Evolutionary conservation across 768 basidiomycete species (phyloP).

Genomic region (Hortiboletus campestris): DNA sequence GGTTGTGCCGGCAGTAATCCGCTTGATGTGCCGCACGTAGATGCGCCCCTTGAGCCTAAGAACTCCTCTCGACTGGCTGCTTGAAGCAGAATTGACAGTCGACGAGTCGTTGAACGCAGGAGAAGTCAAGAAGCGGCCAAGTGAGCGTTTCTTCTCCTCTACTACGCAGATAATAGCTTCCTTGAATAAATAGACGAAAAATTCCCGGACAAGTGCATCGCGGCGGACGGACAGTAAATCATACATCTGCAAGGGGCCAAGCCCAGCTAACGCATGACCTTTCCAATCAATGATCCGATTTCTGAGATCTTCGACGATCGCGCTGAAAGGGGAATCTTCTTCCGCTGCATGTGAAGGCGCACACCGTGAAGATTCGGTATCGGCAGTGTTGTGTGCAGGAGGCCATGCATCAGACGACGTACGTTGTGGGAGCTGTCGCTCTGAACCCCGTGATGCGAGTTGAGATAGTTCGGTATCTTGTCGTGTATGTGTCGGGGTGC

Average conservation of each 20-base stretch:
- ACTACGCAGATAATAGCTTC: constrained; percentile 98
- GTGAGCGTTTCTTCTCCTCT: constrained; percentile 87
- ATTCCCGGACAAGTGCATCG: constrained; percentile 87
- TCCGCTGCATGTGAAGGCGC: constrained; percentile 33
- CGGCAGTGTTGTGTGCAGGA: constrained; percentile 30
- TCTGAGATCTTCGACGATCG: constrained; percentile 86
- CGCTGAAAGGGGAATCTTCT: constrained; percentile 74
- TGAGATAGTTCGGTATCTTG: constrained; percentile 25
- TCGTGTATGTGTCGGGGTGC: constrained; percentile 18
- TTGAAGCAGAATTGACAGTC: constrained; percentile 37
- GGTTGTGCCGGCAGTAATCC: constrained; percentile 76
- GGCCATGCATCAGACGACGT: constrained; percentile 24
- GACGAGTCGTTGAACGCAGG: constrained; percentile 53
- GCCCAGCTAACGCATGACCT: constrained; percentile 84
- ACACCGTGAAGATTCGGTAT: constrained; percentile 32
- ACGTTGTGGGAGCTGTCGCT: constrained; percentile 18
- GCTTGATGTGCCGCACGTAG: constrained; percentile 91
- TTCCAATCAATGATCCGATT: constrained; percentile 96
- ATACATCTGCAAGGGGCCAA: constrained; percentile 89
- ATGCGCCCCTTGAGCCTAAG: constrained; percentile 93
- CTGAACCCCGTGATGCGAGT: constrained; percentile 3
- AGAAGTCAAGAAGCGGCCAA: constrained; percentile 72
- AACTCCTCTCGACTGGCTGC: constrained; percentile 52
- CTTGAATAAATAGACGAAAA: constrained; percentile 95
- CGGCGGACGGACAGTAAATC: constrained; percentile 88